A percentile compares a stretch with the other conserved stretches of the same genome.
Evolutionary conservation across 2,329 filamentous ascomycete species (phyloP).

Genomic region (Purpureocillium lavendulum): DNA sequence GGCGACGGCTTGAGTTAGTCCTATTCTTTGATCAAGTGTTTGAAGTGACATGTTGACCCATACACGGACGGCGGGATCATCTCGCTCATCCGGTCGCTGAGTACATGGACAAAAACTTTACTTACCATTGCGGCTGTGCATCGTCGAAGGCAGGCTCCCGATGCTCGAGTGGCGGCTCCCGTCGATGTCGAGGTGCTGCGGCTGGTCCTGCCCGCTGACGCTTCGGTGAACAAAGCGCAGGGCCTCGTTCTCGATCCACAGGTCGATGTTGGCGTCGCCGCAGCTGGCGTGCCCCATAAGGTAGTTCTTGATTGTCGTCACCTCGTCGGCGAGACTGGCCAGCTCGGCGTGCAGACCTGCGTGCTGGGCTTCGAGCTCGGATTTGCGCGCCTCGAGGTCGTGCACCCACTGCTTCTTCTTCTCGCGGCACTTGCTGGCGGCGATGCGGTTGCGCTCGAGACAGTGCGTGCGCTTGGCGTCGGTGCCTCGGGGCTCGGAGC

Average conservation of each 20-base stretch:
- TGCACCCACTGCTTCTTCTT: conserved; percentile 51
- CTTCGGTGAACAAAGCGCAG: conserved; percentile 32
- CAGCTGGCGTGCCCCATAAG: conserved; percentile 45
- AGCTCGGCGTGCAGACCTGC: conserved; percentile 33
- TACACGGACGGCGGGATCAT: too few relatives aligned
- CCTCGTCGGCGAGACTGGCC: conserved; percentile 31
- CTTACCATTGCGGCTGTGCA: conserved; percentile 2
- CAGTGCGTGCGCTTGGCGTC: conserved; percentile 40
- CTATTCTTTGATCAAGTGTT: too few relatives aligned
- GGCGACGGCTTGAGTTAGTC: too few relatives aligned
- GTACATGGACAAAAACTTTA: too few relatives aligned
- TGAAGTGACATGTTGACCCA: too few relatives aligned
- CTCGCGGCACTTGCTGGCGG: conserved; percentile 65
- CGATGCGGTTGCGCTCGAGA: conserved; percentile 62
- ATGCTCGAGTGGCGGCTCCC: conserved; percentile 4
- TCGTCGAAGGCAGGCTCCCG: background rate
- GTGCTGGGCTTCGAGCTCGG: conserved; percentile 35
- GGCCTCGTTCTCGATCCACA: conserved; percentile 45
- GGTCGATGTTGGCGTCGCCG: conserved; percentile 43
- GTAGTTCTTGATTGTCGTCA: conserved; percentile 38
- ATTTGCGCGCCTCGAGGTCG: conserved; percentile 38
- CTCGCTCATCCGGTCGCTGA: too few relatives aligned
- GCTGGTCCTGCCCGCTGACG: background rate
- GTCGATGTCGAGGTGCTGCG: background rate
- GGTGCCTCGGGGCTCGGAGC: background rate